phyloP scores from a whole-genome alignment of 257 asterid genomes.

The Scutellaria barbata region DNA sequence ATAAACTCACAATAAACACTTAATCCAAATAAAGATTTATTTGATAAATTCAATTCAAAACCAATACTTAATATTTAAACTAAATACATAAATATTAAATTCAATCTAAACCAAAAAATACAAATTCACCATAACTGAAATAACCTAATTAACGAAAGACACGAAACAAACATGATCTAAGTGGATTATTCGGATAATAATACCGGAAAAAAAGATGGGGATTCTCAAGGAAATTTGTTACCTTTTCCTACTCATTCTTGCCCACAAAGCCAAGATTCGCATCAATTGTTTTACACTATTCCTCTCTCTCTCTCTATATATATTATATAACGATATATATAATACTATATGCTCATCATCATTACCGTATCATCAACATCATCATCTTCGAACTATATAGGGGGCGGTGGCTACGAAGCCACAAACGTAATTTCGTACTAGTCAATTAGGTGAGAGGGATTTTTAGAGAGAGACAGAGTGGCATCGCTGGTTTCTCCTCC shows the following conservation, averaged over 20 bases:
- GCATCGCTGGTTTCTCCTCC: slow-evolving; percentile 47
- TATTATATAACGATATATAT: background rate
- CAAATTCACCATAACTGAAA: too few relatives aligned
- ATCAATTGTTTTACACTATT: background rate
- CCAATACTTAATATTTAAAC: too few relatives aligned
- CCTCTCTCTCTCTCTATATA: slow-evolving; percentile 13
- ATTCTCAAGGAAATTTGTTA: slow-evolving; percentile 12
- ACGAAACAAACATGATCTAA: too few relatives aligned
- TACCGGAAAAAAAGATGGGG: slow-evolving; percentile 8
- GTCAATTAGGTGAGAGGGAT: slow-evolving; percentile 27
- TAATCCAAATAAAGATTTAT: too few relatives aligned
- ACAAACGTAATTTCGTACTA: slow-evolving; percentile 22
- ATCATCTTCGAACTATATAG: slow-evolving; percentile 27
- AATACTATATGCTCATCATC: slow-evolving; percentile 21
- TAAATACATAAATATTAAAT: too few relatives aligned
- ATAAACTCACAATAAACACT: too few relatives aligned
- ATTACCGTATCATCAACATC: slow-evolving; percentile 32
- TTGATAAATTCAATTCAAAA: too few relatives aligned
- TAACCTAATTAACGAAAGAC: too few relatives aligned
- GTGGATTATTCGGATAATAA: slow-evolving; percentile 7
- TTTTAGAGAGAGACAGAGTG: slow-evolving; percentile 42
- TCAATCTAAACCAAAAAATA: too few relatives aligned
- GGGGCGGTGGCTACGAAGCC: slow-evolving; percentile 35
- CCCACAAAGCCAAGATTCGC: slow-evolving; percentile 31
- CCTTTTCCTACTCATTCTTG: slow-evolving; percentile 24